These are phyloP conservation scores for Starmerella bacillaris DNA, from an alignment of 805 yeast species.

Conservation along the genomic window DNA sequence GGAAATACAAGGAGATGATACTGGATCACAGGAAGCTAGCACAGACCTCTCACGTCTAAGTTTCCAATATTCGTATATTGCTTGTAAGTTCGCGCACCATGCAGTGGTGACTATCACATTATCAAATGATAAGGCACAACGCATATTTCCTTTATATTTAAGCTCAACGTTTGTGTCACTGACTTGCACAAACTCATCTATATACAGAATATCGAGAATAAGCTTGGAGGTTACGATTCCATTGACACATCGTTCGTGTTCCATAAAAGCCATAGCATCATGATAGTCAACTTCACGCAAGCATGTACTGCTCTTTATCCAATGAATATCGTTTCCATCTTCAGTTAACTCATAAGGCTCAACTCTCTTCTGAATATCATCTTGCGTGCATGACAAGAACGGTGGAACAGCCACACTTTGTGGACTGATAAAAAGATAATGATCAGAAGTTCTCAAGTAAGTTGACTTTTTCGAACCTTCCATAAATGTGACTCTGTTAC, in stretches of 20 bases:
- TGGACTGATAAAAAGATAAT: constrained; percentile 40
- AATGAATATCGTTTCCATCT: constrained; percentile 28
- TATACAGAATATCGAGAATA: constrained; percentile 39
- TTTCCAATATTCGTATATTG: constrained; percentile 43
- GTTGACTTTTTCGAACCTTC: constrained; percentile 28
- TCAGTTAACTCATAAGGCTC: constrained; percentile 39
- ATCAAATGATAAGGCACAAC: not conserved
- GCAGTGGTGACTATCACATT: constrained; percentile 28
- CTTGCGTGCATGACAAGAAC: constrained; percentile 18
- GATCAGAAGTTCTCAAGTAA: constrained; percentile 47
- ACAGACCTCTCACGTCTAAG: constrained; percentile 1
- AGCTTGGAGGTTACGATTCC: constrained; percentile 42
- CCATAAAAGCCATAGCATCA: constrained; percentile 46
- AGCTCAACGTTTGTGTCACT: constrained; percentile 1
- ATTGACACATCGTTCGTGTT: constrained; percentile 42
- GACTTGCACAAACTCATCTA: constrained; percentile 23
- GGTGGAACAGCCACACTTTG: constrained; percentile 45
- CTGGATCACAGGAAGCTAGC: constrained; percentile 1
- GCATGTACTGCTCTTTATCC: constrained; percentile 33
- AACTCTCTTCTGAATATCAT: constrained; percentile 22
- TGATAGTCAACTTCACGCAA: constrained; percentile 28
- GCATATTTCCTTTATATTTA: not conserved
- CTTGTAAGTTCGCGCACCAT: constrained; percentile 43
- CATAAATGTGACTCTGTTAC: constrained; percentile 30
- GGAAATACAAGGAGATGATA: constrained; percentile 20